These are phyloP conservation scores for Candida schatavii DNA, from an alignment of 805 yeast genomes.

Conservation along the genomic window DNA sequence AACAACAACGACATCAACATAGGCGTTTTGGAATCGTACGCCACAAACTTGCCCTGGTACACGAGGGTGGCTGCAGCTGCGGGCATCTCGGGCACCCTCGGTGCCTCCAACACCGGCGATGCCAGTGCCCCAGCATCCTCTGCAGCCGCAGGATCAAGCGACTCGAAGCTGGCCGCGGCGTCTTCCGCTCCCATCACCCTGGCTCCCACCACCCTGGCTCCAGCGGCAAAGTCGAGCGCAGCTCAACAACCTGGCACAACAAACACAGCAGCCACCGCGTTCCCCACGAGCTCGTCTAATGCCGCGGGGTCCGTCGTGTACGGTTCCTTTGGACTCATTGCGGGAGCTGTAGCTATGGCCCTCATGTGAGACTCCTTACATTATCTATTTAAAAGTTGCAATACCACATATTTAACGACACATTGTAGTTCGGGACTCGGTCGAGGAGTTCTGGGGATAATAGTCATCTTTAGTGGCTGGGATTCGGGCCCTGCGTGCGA, in stretches of 20 bases:
- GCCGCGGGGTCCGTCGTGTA: conserved; percentile 14
- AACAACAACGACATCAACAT: conserved; percentile 22
- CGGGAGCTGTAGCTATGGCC: conserved; percentile 35
- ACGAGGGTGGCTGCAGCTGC: conserved; percentile 18
- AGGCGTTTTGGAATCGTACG: conserved; percentile 25
- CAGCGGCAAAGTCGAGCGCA: no score
- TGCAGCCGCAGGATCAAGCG: conserved; percentile 3
- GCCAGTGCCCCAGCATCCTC: conserved; percentile 6
- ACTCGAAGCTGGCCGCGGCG: conserved; percentile 5
- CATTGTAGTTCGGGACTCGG: no score
- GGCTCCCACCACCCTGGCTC: conserved; percentile 8
- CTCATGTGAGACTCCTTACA: conserved; percentile 29
- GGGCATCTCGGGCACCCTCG: conserved; percentile 9
- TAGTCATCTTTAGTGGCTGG: background rate
- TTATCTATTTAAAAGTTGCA: no score
- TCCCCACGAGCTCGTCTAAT: no score
- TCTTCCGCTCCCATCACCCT: conserved; percentile 7
- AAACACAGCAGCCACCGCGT: no score
- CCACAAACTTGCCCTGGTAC: conserved; percentile 40
- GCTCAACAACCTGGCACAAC: no score
- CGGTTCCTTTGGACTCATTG: conserved; percentile 29
- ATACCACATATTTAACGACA: no score
- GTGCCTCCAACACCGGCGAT: conserved; percentile 5
- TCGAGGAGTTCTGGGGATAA: background rate
- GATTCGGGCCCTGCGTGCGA: no score